Evolutionary conservation across 352 stramenopile genomes (phyloP).

Genomic region (Globisporangium mamillatum): DNA sequence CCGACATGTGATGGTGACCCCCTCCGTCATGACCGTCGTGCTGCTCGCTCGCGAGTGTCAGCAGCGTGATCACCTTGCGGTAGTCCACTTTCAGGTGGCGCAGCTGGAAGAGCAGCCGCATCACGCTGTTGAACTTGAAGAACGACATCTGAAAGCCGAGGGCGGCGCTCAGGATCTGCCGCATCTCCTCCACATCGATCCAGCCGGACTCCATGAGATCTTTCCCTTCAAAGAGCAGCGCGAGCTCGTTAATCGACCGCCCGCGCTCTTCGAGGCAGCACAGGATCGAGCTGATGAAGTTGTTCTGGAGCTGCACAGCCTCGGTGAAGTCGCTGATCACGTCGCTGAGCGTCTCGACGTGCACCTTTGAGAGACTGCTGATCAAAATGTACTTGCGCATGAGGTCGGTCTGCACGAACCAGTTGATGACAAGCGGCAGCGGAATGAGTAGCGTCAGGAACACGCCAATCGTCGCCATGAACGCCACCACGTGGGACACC

Average conservation of each 20-base stretch:
- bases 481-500: constrained; percentile 39
- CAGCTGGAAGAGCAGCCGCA: constrained; percentile 50
- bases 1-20: background rate
- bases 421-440: constrained; percentile 55
- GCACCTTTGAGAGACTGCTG: constrained; percentile 47
- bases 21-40: background rate
- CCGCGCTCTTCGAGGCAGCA: constrained; percentile 25
- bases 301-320: constrained; percentile 46
- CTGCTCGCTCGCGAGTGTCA: constrained; percentile 17
- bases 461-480: constrained; percentile 23
- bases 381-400: constrained; percentile 64
- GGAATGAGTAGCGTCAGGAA: constrained; percentile 25
- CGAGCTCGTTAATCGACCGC: constrained; percentile 30
- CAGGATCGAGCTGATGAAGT: constrained; percentile 38
- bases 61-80: constrained; percentile 22
- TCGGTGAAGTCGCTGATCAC: constrained; percentile 62
- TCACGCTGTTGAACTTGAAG: constrained; percentile 60
- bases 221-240: constrained; percentile 23
- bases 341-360: constrained; percentile 46
- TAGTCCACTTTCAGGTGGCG: constrained; percentile 23
- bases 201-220: constrained; percentile 28
- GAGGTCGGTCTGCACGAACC: constrained; percentile 48
- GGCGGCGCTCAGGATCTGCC: constrained; percentile 23
- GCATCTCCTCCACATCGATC: constrained; percentile 46
- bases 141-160: constrained; percentile 49